A percentile compares a stretch with the other conserved stretches of the same genome.
Evolutionary conservation across 352 stramenopile genomes (phyloP).

Genomic region (Phytopythium oedochilum): DNA sequence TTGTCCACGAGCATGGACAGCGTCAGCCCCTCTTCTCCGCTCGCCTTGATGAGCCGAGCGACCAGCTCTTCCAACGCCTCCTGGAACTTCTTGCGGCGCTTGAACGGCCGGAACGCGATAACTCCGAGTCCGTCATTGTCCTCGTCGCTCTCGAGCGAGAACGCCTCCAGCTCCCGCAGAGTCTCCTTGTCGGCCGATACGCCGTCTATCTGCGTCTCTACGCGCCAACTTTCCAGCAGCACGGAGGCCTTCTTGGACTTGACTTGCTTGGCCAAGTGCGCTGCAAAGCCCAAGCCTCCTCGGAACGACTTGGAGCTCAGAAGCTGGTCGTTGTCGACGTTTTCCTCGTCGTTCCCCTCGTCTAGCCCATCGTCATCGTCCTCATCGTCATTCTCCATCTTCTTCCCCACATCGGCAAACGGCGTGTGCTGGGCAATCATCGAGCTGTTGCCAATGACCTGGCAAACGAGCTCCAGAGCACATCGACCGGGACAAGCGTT

Average conservation of each 20-base stretch:
- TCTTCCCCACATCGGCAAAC: conserved; percentile 1
- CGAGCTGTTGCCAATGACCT: conserved; percentile 65
- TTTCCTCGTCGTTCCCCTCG: conserved; percentile 7
- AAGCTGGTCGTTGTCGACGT: conserved; percentile 17
- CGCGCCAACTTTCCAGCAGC: conserved; percentile 67
- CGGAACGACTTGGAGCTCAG: conserved; percentile 63
- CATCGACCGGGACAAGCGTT: conserved; percentile 70
- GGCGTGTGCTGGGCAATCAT: conserved; percentile 33
- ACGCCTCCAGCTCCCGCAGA: conserved; percentile 40
- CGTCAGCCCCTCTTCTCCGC: conserved; percentile 37
- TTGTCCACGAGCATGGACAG: conserved; percentile 22
- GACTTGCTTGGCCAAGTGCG: conserved; percentile 65
- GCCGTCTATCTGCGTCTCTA: conserved; percentile 59
- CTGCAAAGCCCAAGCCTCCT: conserved; percentile 55
- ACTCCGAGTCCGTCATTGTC: conserved; percentile 12
- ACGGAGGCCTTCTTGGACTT: conserved; percentile 51
- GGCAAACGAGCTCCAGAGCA: conserved; percentile 53
- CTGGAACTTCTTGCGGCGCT: conserved; percentile 16
- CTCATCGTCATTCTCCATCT: conserved; percentile 7
- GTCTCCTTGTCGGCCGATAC: conserved; percentile 32
- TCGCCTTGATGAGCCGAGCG: conserved; percentile 26
- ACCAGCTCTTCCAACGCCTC: conserved; percentile 18
- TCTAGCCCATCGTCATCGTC: conserved; percentile 9
- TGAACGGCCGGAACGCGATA: conserved; percentile 16
- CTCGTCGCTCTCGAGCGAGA: conserved; percentile 29